A percentile compares a stretch with the other conserved stretches of the same genome.
These are phyloP conservation scores for Solanum sparsipilum DNA, from an alignment of 257 asterid genomes.

Conservation along the genomic window DNA sequence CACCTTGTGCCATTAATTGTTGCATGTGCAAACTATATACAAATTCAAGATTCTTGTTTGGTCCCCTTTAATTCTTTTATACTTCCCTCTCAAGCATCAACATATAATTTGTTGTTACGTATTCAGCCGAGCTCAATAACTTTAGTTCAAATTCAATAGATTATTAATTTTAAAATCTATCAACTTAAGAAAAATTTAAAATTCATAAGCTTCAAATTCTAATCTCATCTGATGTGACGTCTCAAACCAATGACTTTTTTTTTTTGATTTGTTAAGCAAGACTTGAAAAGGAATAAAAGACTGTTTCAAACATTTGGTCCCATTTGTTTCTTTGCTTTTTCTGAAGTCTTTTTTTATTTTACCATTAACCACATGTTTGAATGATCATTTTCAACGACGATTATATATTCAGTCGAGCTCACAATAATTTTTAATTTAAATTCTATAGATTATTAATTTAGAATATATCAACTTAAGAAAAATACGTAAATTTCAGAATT, in stretches of 20 bases:
- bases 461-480: no score
- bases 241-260: background rate
- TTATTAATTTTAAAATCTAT: no score
- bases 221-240: no score
- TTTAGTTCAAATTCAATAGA: no score
- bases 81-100: slow-evolving; percentile 26
- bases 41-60: slow-evolving; percentile 16
- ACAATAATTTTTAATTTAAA: no score
- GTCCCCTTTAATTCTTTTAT: background rate
- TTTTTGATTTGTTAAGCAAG: background rate
- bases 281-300: background rate
- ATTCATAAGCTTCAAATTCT: no score
- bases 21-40: slow-evolving; percentile 51
- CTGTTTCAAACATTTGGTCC: background rate
- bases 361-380: background rate
- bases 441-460: no score
- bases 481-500: no score
- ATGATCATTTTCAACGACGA: background rate
- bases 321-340: background rate
- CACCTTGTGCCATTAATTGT: slow-evolving; percentile 41
- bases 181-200: no score
- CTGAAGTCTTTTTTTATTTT: no score
- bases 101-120: no score
- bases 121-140: fast-evolving
- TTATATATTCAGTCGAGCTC: no score